A percentile compares a stretch with the other conserved stretches of the same genome.
Conservation (phyloP, 2,329 filamentous ascomycete genomes). For the Colletotrichum cordylinicola region DNA sequence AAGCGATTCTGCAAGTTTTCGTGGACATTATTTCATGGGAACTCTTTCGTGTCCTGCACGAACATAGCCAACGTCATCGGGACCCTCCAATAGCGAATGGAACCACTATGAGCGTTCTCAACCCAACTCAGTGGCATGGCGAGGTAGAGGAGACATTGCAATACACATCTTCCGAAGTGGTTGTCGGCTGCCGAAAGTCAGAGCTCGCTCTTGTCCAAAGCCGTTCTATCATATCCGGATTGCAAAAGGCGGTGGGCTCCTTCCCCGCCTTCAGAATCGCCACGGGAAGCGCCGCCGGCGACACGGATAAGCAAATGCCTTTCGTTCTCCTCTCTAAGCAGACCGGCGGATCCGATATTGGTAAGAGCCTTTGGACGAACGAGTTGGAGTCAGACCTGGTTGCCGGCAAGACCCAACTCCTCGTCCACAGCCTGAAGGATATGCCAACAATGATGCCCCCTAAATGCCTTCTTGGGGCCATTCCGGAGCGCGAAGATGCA, state of each 20-base stretch:
- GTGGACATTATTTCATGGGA: no score
- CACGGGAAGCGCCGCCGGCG: constrained; percentile 32
- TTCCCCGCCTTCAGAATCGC: neutral
- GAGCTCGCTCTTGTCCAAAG: no score
- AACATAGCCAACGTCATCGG: no score
- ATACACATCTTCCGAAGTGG: no score
- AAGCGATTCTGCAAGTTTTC: no score
- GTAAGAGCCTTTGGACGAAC: constrained; percentile 24
- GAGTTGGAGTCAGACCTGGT: constrained; percentile 18
- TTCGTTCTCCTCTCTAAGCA: constrained; percentile 23
- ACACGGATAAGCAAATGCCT: constrained; percentile 25
- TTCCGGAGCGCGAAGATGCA: constrained; percentile 17
- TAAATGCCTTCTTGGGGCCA: constrained; percentile 10
- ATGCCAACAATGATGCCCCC: constrained; percentile 20
- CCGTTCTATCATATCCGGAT: no score
- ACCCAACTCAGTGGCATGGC: no score
- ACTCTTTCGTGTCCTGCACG: no score
- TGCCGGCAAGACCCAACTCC: constrained; percentile 9
- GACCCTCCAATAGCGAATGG: no score
- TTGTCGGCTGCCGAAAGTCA: no score
- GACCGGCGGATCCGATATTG: constrained; percentile 23
- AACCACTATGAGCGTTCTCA: no score
- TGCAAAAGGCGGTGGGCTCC: neutral
- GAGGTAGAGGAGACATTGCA: no score
- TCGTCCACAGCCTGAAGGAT: constrained; percentile 22